Base-by-base conservation (phyloP, 2,329 filamentous ascomycete genomes). In the Aspergillus bombycis region DNA sequence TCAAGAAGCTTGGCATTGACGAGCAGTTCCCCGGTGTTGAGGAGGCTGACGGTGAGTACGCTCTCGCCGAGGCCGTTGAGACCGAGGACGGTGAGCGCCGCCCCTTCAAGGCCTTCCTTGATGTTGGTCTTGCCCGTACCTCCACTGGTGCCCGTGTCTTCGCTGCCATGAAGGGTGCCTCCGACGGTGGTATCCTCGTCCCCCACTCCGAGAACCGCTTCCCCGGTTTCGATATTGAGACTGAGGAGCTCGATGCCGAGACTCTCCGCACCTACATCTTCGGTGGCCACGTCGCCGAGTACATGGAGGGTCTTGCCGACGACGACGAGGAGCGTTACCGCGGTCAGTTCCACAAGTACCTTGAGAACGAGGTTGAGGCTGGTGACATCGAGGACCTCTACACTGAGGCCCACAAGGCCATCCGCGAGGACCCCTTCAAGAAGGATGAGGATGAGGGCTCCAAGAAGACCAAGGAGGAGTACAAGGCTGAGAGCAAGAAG, bases 241-340 rank as follows among this genome's bases (percentile, higher is more conserved):
- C 85, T 82, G 94, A 99, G 91, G 94, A 98, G 89, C 92, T 99
- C 77, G 95, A 99, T 77, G 88, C 93, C 77, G 95, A 99, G 83
- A 91, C 89, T 73, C 92, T 99, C 80, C 93, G 94, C 88, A 96
- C 94, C 88, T 99, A 99, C 91, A 99, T 99, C 88, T 94, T 92
- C 83, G 95, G 88, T 79, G 94, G 95, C 68, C 95, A 99, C 89
- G 92, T 99, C 71, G 94, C 94, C 74, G 95, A 99, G 89, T 99
- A 99, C 90, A 99, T 99, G 95, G 95, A 99, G 91, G 95, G 91
- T 65, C 92, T 99, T 71, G 95, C 95, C 84, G 95, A 99, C 78
- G 95, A 99, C 81, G 95, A 99, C 80, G 95, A 99, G 91, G 95
- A 99, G 89, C 94, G 95, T 81, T 99, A 93, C 92, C 94, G 94